Conservation (phyloP, 208 protist species). For the Acanthamoeba culbertsoni region DNA sequence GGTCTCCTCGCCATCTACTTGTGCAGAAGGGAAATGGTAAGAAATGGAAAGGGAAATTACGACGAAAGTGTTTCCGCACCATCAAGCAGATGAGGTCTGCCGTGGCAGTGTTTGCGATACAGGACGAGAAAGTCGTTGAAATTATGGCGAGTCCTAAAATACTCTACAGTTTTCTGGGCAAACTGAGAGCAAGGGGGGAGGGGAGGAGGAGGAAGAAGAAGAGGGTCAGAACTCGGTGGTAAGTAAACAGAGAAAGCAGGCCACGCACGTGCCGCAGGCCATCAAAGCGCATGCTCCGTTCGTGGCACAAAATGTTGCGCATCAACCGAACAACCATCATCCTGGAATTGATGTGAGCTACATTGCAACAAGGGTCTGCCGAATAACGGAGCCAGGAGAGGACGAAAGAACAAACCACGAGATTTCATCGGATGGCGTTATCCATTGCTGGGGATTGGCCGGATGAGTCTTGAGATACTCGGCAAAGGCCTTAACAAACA, state of each 20-base stretch:
- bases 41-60: not conserved
- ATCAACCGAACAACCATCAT: constrained; percentile 14
- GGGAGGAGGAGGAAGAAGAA: not conserved
- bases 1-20: not conserved
- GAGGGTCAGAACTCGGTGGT: not conserved
- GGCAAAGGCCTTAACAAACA: not conserved
- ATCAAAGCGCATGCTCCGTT: not conserved
- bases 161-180: not conserved
- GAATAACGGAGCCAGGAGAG: too few relatives aligned
- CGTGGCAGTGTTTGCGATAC: not conserved
- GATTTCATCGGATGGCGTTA: not conserved
- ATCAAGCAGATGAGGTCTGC: not conserved
- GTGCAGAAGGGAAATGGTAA: not conserved
- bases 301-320: constrained; percentile 26
- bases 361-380: too few relatives aligned
- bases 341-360: too few relatives aligned
- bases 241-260: too few relatives aligned
- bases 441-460: constrained; percentile 14
- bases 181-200: not conserved
- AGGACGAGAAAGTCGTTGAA: not conserved
- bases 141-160: not conserved
- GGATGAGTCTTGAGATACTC: constrained; percentile 9
- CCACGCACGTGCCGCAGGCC: not conserved
- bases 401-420: not conserved
- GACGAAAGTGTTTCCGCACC: not conserved